Percentiles rank a stretch among this genome's conserved stretches.
phyloP scores from a whole-genome alignment of 2,329 filamentous ascomycete species.

The Fusarium sulawesiense region DNA sequence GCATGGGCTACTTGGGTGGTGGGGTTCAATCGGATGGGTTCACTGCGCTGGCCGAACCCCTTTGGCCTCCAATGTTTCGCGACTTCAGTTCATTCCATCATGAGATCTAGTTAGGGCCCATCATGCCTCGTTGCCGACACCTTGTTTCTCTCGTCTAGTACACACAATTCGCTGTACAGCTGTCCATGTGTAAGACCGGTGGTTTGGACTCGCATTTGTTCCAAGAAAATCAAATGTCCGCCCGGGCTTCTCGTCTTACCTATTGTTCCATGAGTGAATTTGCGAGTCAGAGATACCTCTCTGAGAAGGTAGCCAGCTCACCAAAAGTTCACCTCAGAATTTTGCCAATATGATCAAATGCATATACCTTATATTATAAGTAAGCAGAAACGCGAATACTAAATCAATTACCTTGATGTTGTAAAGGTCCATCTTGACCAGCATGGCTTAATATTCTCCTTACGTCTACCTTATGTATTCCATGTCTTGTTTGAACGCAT shows the following conservation, averaged over 20 bases:
- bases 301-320: not conserved
- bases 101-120: conserved; percentile 28
- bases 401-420: not conserved
- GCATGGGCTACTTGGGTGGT: not conserved
- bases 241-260: not conserved
- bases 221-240: conserved; percentile 34
- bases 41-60: conserved; percentile 14
- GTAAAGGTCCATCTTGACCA: too few relatives aligned
- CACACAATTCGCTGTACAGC: not conserved
- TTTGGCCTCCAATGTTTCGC: conserved; percentile 27
- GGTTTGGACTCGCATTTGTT: not conserved
- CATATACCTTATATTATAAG: not conserved
- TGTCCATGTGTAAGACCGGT: not conserved
- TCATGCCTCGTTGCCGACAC: conserved; percentile 27
- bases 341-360: not conserved
- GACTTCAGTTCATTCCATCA: conserved; percentile 21
- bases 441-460: not conserved
- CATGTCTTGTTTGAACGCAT: not conserved
- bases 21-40: not conserved
- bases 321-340: not conserved
- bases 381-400: not conserved
- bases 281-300: not conserved
- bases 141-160: not conserved
- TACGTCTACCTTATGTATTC: not conserved
- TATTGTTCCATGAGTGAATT: not conserved